Evolutionary conservation across 1,284 basidiomycete species (phyloP), one percentile per base, ranked within the genome.

Genomic region (Cutaneotrichosporon arboriforme): DNA sequence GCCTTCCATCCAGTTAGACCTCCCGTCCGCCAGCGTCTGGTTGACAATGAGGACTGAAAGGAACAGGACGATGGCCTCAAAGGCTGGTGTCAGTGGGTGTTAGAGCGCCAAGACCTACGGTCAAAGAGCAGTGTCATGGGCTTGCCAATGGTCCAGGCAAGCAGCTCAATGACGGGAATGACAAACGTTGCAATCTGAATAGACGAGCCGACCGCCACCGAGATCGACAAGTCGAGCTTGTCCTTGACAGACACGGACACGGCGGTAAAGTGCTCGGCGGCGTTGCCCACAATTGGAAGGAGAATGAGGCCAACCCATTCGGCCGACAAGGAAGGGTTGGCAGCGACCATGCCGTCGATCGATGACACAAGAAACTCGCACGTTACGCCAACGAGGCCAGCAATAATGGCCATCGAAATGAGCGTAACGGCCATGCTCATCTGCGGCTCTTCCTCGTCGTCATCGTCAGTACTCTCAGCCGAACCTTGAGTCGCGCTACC

Each of bases 121-220:
- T 73, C 68, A 51, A 74, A 75, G n/a, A 75, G 60, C 42, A 78
- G 59, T 2, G 76, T 75, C 62, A 79, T 68, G 18, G 77, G 77
- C 60, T 79, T 78, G 18, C 75, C 74, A 44, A 79, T 78, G 3
- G 60, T 64, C 77, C 77, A 78, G 0, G 71, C 77, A 23, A 80
- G 64, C 5, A 78, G 65, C 60, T 84, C 75, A 52, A 84, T 75
- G 31, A 84, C 84, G 70, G 88, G 88, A 65, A 90, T 85, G 58
- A 90, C 87, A 64, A 93, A 87, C 48, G 74, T 56, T 2, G 88
- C 85, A 55, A 90, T 90, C 84, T 96, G 91, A 59, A 94, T 90
- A 57, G 87, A 89, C 2, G 88, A 90, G n/a, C 90, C 90, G 39
- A 91, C 66, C 9, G 91, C 90, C 37, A 92, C 88, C 46, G 86